Base-by-base conservation (phyloP, 2,329 filamentous ascomycete species). In the Penicillium sp. region DNA sequence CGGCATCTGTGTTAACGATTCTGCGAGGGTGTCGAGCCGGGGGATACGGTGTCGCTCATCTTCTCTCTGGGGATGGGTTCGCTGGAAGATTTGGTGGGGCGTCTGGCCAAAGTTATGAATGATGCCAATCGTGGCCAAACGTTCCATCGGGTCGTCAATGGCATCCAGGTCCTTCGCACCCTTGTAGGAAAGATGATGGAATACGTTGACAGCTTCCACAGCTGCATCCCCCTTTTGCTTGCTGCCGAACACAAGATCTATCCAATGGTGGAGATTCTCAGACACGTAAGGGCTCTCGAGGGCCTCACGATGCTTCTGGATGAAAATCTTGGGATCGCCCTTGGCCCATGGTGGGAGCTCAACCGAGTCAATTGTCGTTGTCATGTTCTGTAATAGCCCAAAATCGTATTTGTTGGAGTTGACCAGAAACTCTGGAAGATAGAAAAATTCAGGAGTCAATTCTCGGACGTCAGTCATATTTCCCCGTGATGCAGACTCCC, bases 51-150 rank as follows among this genome's bases (percentile, higher is more conserved):
- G 84, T 22, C 84, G 80, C 5, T 83, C 76, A 55, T 90, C 84
- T 63, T 96, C 92, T 14, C 89, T 85, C n/a, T 84, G 77, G 3
- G 90, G 87, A 73, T 99, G 95, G 13, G 89, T 82, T 57, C 89
- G 88, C 45, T 86, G 84, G 72, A 98, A 99, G 16, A 98, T 89
- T 72, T 99, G 96, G 66, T 96, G 90, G 1, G 96, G 95, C 1
- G 96, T 99, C 73, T 99, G 95, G 0, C 95, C 95, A 73, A 99
- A 99, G 67, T 98, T 98, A 75, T 99, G 93, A 66, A 99, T 98
- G 64, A 97, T 96, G 33, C 91, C 91, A 53, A 96, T 97, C 0
- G 92, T 93, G 5, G 93, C 90, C 7, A 92, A 81, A 44, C 92
- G 84, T 73, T 98, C 93, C 55, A 93, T 86, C 0, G 90, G 89